Percentiles rank a stretch among this genome's conserved stretches.
Conservation (phyloP, 331 rosid genomes). For the Phaseolus coccineus region DNA sequence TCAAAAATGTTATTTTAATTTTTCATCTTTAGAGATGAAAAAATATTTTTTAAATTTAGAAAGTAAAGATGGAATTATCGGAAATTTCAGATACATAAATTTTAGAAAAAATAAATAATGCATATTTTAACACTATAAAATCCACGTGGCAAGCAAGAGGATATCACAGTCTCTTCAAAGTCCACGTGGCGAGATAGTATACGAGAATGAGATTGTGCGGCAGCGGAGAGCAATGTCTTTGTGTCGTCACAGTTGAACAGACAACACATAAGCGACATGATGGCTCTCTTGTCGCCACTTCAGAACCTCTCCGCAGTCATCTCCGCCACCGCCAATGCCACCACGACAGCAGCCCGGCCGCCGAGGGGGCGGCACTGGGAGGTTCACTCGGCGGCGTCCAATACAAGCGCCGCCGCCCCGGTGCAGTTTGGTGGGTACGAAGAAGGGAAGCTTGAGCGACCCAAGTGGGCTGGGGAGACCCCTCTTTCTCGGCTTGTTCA, state of each 20-base stretch:
- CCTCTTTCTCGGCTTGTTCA: conserved; percentile 63
- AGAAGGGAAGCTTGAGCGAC: conserved; percentile 60
- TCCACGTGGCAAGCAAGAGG: background rate
- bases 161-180: background rate
- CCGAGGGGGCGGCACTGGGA: conserved; percentile 26
- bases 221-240: background rate
- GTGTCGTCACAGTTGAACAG: background rate
- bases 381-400: conserved; percentile 46
- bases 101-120: too few species aligned
- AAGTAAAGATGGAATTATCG: too few species aligned
- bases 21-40: too few species aligned
- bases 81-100: too few species aligned
- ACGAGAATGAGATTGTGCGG: background rate
- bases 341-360: conserved; percentile 1
- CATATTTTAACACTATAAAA: too few species aligned
- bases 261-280: background rate
- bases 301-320: conserved; percentile 44
- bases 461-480: conserved; percentile 65
- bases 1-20: too few species aligned
- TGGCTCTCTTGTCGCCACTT: conserved; percentile 56
- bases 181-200: conserved; percentile 31
- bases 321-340: conserved; percentile 36
- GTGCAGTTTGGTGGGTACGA: conserved; percentile 43
- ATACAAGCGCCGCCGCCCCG: conserved; percentile 21
- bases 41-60: too few species aligned